These are phyloP conservation scores for Tetrapisispora iriomotensis DNA, from an alignment of 805 yeast genomes.

Conservation along the genomic window DNA sequence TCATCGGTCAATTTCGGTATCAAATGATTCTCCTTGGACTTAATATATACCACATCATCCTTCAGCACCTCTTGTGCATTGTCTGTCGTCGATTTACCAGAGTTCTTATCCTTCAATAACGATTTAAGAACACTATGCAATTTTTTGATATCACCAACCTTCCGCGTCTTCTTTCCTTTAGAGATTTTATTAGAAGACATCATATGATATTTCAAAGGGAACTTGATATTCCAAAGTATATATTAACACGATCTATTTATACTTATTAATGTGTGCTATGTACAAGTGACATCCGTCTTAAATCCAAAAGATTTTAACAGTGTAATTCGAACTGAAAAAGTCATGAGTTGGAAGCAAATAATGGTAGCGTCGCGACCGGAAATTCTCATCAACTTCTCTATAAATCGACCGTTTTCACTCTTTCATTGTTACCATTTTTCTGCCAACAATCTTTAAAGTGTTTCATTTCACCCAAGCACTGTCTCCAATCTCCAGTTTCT, in stretches of 20 bases:
- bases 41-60: conserved; percentile 18
- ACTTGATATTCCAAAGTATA: too few species aligned
- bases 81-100: neutral
- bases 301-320: too few species aligned
- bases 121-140: conserved; percentile 17
- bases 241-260: too few species aligned
- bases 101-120: conserved; percentile 11
- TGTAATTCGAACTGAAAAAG: too few species aligned
- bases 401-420: conserved; percentile 31
- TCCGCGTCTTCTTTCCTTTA: conserved; percentile 1
- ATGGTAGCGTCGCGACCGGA: too few species aligned
- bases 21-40: conserved; percentile 25
- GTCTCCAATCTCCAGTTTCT: conserved; percentile 73
- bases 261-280: too few species aligned
- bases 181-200: neutral
- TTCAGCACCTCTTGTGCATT: neutral
- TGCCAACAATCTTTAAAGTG: conserved; percentile 59
- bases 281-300: too few species aligned
- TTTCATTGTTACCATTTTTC: conserved; percentile 41
- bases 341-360: too few species aligned
- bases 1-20: conserved; percentile 28
- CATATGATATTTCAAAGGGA: too few species aligned
- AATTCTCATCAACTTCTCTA: too few species aligned
- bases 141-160: conserved; percentile 7
- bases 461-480: conserved; percentile 57